Conservation (phyloP, 768 basidiomycete genomes). For the Dendrothele bispora region DNA sequence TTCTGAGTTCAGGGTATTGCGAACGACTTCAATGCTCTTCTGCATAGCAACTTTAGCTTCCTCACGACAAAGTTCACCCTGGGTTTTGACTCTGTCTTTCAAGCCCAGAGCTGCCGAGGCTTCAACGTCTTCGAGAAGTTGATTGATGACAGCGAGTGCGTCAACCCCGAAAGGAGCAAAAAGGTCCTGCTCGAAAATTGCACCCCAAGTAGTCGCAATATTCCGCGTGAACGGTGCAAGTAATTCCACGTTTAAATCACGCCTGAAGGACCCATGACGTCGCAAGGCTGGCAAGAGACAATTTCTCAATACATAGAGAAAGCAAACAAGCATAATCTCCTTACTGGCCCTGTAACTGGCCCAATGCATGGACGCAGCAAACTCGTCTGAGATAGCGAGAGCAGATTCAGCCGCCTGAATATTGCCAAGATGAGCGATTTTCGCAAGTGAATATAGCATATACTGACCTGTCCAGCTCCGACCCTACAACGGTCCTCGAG, state of each 20-base stretch:
- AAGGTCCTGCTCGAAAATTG: conserved; percentile 60
- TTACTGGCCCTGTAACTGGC: conserved; percentile 56
- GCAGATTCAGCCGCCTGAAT: conserved; percentile 42
- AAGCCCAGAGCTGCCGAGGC: conserved; percentile 49
- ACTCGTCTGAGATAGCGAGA: conserved; percentile 46
- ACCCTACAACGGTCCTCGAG: conserved; percentile 57
- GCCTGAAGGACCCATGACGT: conserved; percentile 54
- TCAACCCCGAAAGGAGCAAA: conserved; percentile 47
- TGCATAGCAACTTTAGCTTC: conserved; percentile 50
- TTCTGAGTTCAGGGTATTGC: conserved; percentile 47
- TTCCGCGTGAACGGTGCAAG: conserved; percentile 56
- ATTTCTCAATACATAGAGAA: not conserved
- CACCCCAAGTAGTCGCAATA: conserved; percentile 58
- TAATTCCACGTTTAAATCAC: conserved; percentile 62
- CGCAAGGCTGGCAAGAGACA: conserved; percentile 36
- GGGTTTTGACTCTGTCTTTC: conserved; percentile 49
- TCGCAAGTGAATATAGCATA: not conserved
- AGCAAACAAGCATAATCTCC: conserved; percentile 14
- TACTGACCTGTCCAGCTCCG: conserved; percentile 49
- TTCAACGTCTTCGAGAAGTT: conserved; percentile 52
- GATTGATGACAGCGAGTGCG: conserved; percentile 35
- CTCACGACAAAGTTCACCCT: conserved; percentile 51
- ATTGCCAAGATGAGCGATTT: not conserved
- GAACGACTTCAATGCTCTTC: conserved; percentile 47
- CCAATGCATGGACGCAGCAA: conserved; percentile 60